These are phyloP conservation scores for Fimicolochytrium jonesii DNA, from an alignment of 192 early-diverging fungal species.

Conservation along the genomic window DNA sequence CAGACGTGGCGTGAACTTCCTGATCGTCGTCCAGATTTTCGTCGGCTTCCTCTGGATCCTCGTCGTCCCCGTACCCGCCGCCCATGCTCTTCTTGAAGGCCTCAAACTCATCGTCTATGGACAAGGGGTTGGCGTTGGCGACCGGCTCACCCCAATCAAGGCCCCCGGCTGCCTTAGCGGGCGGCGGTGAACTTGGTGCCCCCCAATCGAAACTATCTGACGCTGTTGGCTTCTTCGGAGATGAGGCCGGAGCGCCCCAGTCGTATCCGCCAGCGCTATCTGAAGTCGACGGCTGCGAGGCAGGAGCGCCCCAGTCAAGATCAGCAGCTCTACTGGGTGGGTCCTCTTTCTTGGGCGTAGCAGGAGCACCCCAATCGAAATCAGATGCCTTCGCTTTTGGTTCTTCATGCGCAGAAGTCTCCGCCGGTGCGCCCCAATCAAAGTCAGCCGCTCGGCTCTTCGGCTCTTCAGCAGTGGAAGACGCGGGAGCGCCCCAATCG, in stretches of 20 bases:
- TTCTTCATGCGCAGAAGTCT: too few relatives aligned
- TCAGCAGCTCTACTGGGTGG: background rate
- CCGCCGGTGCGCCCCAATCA: slow-evolving; percentile 31
- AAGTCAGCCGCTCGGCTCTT: background rate
- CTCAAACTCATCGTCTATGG: slow-evolving; percentile 44
- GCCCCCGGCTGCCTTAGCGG: background rate
- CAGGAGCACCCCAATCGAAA: slow-evolving; percentile 40
- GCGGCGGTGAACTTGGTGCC: slow-evolving; percentile 18
- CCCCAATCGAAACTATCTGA: slow-evolving; percentile 45
- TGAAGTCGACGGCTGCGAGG: background rate
- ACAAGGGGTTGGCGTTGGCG: background rate
- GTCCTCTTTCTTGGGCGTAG: slow-evolving; percentile 1
- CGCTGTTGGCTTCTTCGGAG: background rate
- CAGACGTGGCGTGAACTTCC: background rate
- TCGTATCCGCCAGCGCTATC: slow-evolving; percentile 13
- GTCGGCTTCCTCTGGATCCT: slow-evolving; percentile 17
- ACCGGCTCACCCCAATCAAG: slow-evolving; percentile 46
- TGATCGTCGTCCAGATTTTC: slow-evolving; percentile 13
- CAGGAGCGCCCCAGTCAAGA: slow-evolving; percentile 27
- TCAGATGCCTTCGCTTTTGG: background rate
- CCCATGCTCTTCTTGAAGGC: slow-evolving; percentile 40
- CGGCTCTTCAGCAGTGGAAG: background rate
- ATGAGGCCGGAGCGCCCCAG: slow-evolving; percentile 38
- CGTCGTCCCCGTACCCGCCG: slow-evolving; percentile 20
- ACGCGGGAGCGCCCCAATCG: slow-evolving; percentile 1